Evolutionary conservation across 331 rosid genomes (phyloP), one percentile per base, ranked within the genome.

Genomic region (Phaseolus coccineus): DNA sequence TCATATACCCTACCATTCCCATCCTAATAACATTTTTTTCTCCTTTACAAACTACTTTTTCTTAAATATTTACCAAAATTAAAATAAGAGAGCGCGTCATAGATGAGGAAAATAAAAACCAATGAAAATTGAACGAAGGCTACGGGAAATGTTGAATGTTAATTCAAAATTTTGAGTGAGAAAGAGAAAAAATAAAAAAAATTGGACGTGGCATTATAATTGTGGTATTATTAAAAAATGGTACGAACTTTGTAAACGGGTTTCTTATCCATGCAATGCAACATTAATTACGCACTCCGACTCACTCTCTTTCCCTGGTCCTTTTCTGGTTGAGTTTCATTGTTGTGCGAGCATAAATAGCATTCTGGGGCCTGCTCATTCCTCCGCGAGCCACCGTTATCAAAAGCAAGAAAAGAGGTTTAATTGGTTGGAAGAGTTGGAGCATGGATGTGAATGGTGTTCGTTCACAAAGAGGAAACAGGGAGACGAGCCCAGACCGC

Each of bases 401-500:
- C 51, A 46, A 3, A 12, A 46, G 51, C 51, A 30, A 67, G 55
- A 24, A 50, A 6, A 33, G 51, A 6, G 44, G 44, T 39, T 39
- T 39, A 39, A 39, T 39, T 39, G 0, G 44, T 7, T 39, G 10
- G 10, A 39, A 35, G 44, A 10, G 35, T 25, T 14, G 40, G 67
- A 72, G 55, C 3, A 91, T 89, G 94, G 96, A 92, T 12, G 81
- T 68, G 67, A 3, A 55, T 55, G 0, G 22, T 8, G n/a, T 71
- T 73, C 82, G 85, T 63, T 78, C 87, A 56, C 85, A 87, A 44
- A 87, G 90, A 81, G 37, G 67, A 10, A 77, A 31, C 22, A 79
- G 88, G 84, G 88, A 89, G 6, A 85, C 42, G 8, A 89, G 87
- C 80, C 91, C 94, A 52, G 94, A 91, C 37, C 88, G 92, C 52